Evolutionary conservation across 2,329 filamentous ascomycete species (phyloP).

Genomic region (Diplodia corticola): DNA sequence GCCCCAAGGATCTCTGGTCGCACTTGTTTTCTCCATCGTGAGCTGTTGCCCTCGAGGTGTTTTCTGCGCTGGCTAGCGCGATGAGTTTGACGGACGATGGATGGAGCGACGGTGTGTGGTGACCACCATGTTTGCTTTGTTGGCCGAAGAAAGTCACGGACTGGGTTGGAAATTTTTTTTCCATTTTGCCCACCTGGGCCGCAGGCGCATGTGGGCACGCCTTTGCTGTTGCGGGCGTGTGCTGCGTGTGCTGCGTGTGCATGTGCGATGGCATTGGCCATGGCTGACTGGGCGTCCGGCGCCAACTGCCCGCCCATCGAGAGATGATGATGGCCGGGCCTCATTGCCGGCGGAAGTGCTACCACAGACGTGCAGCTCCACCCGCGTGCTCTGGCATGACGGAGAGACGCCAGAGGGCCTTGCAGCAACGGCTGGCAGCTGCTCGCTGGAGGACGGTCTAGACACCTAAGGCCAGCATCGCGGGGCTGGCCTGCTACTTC

Average conservation of each 20-base stretch:
- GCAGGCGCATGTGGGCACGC: neutral
- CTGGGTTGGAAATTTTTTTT: neutral
- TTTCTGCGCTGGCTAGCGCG: neutral
- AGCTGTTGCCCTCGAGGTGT: neutral
- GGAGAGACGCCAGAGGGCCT: too few relatives aligned
- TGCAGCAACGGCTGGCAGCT: too few relatives aligned
- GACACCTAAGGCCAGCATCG: neutral
- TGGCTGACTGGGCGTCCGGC: too few relatives aligned
- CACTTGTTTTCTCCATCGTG: neutral
- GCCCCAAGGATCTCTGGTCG: neutral
- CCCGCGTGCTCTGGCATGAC: too few relatives aligned
- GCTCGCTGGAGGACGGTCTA: neutral
- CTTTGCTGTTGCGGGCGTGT: neutral
- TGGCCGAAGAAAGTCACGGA: neutral
- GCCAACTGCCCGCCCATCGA: too few relatives aligned
- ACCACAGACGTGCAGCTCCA: too few relatives aligned
- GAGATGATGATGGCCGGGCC: too few relatives aligned
- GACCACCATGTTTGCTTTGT: neutral
- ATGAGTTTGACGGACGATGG: neutral
- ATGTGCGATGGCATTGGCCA: too few relatives aligned
- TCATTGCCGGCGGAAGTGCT: too few relatives aligned
- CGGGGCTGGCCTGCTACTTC: neutral
- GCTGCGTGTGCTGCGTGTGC: too few relatives aligned
- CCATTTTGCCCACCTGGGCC: neutral
- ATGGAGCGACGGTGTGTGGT: neutral